Evolutionary conservation across 768 basidiomycete species (phyloP), one percentile per base, ranked within the genome.

Genomic region (Mycena metata): DNA sequence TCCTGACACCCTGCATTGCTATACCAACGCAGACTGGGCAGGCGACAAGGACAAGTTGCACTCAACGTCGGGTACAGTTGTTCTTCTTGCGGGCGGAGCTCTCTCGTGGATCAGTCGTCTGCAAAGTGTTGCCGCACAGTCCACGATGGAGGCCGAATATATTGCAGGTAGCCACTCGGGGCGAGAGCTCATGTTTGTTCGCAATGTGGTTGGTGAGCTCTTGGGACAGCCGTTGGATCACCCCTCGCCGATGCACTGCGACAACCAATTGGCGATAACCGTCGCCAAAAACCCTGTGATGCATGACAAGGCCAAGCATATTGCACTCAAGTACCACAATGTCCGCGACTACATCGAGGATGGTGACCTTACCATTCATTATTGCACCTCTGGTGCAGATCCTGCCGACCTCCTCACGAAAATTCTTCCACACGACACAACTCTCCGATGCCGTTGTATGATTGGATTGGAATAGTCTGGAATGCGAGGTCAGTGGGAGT

Each of bases 401-500:
- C 51, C 51, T 16, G 51, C 51, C 17, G 33, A 54, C 33, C 52
- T 54, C 17, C 52, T 54, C 35, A 54, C 52, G 35, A 54, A 54
- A 54, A 13, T 54, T 21, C 52, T 54, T 1, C 52, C 52, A 0
- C 52, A 35, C 52, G 52, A 54, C 21, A 36, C 52, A 7, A 54
- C 52, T 1, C 13, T 30, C 16, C 35, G 52, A 12, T 12, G 16
- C 5, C 52, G 17, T 2, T 35, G 52, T 0, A 54, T 54, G 52
- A 54, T 54, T 8, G 52, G 52, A 1, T 11, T 54, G 35, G 52
- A 54, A n/a, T n/a, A 8, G 17, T 24, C 52, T 54, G 52, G 52
- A 54, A 16, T n/a, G 52, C 52, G 52, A 4, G 35, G 52, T 54
- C 52, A 54, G 52, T 16, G 52, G 52, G 52, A 54, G 52, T 52